Evolutionary conservation across 257 asterid species (phyloP), one percentile per base, ranked within the genome.

Genomic region (Scutellaria baicalensis): DNA sequence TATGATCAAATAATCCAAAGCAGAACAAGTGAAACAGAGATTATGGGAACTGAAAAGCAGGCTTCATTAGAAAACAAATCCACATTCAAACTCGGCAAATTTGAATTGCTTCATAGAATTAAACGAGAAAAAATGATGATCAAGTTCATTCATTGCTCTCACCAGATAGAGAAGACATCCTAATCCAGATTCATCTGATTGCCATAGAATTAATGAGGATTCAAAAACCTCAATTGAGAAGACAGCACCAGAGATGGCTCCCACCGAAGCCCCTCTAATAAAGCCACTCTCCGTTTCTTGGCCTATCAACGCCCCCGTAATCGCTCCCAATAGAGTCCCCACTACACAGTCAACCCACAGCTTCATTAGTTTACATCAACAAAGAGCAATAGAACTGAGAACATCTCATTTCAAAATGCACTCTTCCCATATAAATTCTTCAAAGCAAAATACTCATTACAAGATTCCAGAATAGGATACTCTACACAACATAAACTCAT

Each of bases 201-300:
- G 91, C 97, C 99, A 94, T 16, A 94, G 72, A 35, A 83, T 79
- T 21, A 89, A 78, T 5, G 96, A 91, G 4, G 97, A 89, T 68
- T 91, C 99, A 4, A 91, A 94, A 76, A 94, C 97, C 85, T 94
- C 97, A 55, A 94, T 90, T 12, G 99, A 91, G 88, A 94, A 94
- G 81, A 94, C 97, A 69, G 97, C 99, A 45, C 99, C 97, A 5
- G 99, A 91, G 60, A 94, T 94, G 57, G 99, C 99, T 63, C 99
- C 99, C 11, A 91, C 93, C 0, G 96, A 95, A 71, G 99, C 97
- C 59, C 99, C 99, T 79, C 99, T 86, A 56, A 94, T 85, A 69
- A 94, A 94, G 20, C 97, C 97, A 56, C 99, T 94, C 73, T 94
- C 97, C 0, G 97, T 91, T 66, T 94, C 99, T 82, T 94, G 97